These are phyloP conservation scores for slime mould (Dictyostelium discoideum) DNA, from an alignment of 78 protist genomes.

Conservation along the genomic window DNA sequence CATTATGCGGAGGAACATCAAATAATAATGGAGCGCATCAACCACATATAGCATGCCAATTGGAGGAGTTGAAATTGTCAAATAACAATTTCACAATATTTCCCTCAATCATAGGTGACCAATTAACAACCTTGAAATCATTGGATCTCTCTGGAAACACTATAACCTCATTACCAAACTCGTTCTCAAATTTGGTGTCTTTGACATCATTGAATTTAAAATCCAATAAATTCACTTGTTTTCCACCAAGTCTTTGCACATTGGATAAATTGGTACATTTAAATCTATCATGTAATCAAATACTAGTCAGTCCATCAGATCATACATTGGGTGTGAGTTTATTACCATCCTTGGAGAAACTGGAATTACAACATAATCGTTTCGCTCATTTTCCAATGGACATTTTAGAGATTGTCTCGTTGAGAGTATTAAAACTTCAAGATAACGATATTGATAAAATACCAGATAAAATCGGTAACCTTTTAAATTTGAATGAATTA, in stretches of 20 bases:
- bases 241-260: slow-evolving; percentile 60
- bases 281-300: slow-evolving; percentile 35
- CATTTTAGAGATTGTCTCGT: neutral
- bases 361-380: slow-evolving; percentile 60
- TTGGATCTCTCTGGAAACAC: slow-evolving; percentile 39
- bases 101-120: slow-evolving; percentile 23
- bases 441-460: slow-evolving; percentile 28
- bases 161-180: slow-evolving; percentile 18
- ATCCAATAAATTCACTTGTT: slow-evolving; percentile 28
- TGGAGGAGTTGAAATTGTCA: slow-evolving; percentile 4
- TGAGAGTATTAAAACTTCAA: slow-evolving; percentile 30
- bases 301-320: neutral
- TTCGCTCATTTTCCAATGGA: slow-evolving; percentile 42
- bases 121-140: neutral
- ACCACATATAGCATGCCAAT: slow-evolving; percentile 13
- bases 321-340: slow-evolving; percentile 23
- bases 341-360: slow-evolving; percentile 13
- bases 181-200: neutral
- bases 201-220: slow-evolving; percentile 9
- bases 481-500: slow-evolving; percentile 11
- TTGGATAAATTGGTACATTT: neutral
- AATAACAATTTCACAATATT: neutral
- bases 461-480: slow-evolving; percentile 24
- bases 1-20: neutral
- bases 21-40: neutral